Evolutionary conservation across 2,329 filamentous ascomycete genomes (phyloP).

Genomic region (Aureobasidium musti): DNA sequence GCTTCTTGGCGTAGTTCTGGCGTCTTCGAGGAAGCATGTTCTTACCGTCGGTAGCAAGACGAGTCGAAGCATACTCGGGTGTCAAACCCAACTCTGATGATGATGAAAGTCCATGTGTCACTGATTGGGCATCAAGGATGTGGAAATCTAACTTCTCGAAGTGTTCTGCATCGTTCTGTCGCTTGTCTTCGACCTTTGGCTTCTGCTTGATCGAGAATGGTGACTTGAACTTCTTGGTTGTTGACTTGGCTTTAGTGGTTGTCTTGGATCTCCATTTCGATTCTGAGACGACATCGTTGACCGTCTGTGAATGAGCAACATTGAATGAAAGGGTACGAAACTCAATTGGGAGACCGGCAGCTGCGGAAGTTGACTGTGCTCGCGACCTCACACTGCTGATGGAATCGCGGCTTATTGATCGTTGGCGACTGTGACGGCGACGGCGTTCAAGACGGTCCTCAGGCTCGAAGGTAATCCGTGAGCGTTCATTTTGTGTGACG

Average conservation of each 20-base stretch:
- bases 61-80: conserved; percentile 39
- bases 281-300: conserved; percentile 36
- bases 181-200: conserved; percentile 25
- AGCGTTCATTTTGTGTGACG: background rate
- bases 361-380: conserved; percentile 25
- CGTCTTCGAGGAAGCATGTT: conserved; percentile 49
- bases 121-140: conserved; percentile 42
- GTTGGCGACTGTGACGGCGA: conserved; percentile 19
- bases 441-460: conserved; percentile 24
- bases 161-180: conserved; percentile 42
- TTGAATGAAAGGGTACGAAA: conserved; percentile 45
- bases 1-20: conserved; percentile 49
- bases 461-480: conserved; percentile 28
- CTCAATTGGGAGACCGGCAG: conserved; percentile 31
- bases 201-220: conserved; percentile 7
- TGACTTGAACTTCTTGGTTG: conserved; percentile 16
- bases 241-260: background rate
- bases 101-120: conserved; percentile 35
- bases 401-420: conserved; percentile 30
- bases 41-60: conserved; percentile 47
- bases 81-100: conserved; percentile 41
- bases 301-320: conserved; percentile 44
- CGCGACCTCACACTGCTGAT: conserved; percentile 29
- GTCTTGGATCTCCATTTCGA: conserved; percentile 11
- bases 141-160: conserved; percentile 48